Conservation (phyloP, 2,329 filamentous ascomycete genomes). For the Aspergillus jensenii region DNA sequence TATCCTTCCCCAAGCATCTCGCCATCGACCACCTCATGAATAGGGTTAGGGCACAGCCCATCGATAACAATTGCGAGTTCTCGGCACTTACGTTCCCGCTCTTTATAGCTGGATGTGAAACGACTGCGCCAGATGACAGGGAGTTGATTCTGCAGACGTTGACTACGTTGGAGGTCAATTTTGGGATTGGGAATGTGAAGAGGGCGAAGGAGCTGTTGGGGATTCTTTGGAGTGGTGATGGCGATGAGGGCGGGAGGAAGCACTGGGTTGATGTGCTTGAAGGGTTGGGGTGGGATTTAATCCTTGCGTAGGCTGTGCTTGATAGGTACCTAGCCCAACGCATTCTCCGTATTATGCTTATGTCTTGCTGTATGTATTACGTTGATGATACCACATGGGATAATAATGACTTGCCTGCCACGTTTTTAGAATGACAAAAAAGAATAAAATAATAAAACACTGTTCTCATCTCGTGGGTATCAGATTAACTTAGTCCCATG, state of each 20-base stretch:
- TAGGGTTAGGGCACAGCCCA: constrained; percentile 25
- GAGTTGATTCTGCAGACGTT: constrained; percentile 27
- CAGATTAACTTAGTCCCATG: constrained; percentile 72
- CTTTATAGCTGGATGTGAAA: constrained; percentile 38
- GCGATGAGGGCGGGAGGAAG: constrained; percentile 4
- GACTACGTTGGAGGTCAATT: constrained; percentile 31
- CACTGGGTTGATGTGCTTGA: constrained; percentile 37
- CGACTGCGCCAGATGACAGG: constrained; percentile 21
- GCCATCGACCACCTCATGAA: constrained; percentile 29
- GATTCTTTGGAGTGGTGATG: constrained; percentile 24
- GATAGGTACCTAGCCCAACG: not conserved
- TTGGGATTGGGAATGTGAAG: constrained; percentile 37
- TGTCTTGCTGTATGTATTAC: not conserved
- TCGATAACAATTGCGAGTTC: constrained; percentile 37
- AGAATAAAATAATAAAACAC: not conserved
- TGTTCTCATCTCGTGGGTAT: not conserved
- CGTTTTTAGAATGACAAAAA: not conserved
- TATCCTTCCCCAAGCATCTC: constrained; percentile 27
- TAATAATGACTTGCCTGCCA: not conserved
- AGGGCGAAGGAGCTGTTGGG: constrained; percentile 32
- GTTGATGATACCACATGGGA: not conserved
- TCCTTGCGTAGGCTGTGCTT: constrained; percentile 24
- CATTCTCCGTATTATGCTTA: not conserved
- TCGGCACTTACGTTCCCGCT: constrained; percentile 40
- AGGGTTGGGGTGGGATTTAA: constrained; percentile 33